Percentiles rank a stretch among this genome's conserved stretches.
Conservation (phyloP, 306 rosid genomes). For the Carpinus viminea region DNA sequence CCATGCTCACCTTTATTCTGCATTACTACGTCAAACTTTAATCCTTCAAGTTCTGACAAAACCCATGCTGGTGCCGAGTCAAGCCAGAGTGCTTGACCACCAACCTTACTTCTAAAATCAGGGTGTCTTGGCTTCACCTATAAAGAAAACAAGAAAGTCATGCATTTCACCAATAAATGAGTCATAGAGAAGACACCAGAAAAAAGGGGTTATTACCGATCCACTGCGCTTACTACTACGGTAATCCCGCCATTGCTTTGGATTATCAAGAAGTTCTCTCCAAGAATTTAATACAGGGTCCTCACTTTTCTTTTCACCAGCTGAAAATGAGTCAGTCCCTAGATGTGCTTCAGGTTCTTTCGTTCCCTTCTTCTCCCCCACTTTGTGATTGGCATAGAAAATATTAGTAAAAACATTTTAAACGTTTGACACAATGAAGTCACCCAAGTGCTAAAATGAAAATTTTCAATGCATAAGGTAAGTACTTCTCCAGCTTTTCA, state of each 20-base stretch:
- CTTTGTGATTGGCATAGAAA: slow-evolving; percentile 3
- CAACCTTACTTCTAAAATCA: slow-evolving; percentile 64
- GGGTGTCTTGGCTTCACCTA: slow-evolving; percentile 57
- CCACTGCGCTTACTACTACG: slow-evolving; percentile 46
- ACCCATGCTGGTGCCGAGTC: slow-evolving; percentile 34
- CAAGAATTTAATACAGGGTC: slow-evolving; percentile 28
- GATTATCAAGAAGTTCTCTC: slow-evolving; percentile 57
- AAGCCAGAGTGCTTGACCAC: slow-evolving; percentile 54
- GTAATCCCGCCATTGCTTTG: slow-evolving; percentile 65
- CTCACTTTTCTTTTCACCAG: neutral
- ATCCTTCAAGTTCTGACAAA: slow-evolving; percentile 47
- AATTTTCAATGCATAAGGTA: neutral
- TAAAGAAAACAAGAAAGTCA: slow-evolving; percentile 21
- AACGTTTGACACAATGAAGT: slow-evolving; percentile 18
- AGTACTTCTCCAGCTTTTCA: slow-evolving; percentile 30
- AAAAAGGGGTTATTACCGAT: slow-evolving; percentile 41
- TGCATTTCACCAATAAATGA: slow-evolving; percentile 3
- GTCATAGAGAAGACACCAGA: slow-evolving; percentile 7
- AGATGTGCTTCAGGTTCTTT: too few relatives aligned
- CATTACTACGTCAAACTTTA: slow-evolving; percentile 35
- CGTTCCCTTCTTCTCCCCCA: neutral
- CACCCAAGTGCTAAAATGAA: slow-evolving; percentile 15
- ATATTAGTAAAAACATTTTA: neutral
- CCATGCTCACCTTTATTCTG: slow-evolving; percentile 24
- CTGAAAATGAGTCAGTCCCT: slow-evolving; percentile 29